Evolutionary conservation across 2,329 filamentous ascomycete genomes (phyloP).

Genomic region (Paracoccidioides brasiliensis): DNA sequence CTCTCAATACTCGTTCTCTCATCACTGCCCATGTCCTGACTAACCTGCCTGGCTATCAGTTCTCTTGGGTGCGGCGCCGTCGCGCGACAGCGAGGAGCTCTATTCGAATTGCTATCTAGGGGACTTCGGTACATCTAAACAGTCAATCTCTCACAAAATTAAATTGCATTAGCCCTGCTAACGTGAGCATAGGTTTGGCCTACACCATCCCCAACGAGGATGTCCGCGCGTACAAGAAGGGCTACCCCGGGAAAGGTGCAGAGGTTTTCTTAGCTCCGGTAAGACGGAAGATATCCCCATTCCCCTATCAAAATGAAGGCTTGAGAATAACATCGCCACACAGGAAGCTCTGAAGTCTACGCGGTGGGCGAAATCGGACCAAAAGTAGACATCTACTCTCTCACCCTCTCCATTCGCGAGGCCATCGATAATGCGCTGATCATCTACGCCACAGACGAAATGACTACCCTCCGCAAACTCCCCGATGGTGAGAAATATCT

Average conservation of each 20-base stretch:
- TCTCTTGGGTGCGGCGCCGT: conserved; percentile 1
- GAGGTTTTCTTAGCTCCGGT: conserved; percentile 4
- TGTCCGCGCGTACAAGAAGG: conserved; percentile 6
- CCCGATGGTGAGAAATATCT: conserved; percentile 1
- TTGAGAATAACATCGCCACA: neutral
- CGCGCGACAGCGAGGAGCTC: conserved; percentile 2
- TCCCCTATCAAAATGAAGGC: neutral
- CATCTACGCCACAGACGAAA: conserved; percentile 1
- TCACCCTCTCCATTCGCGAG: conserved; percentile 2
- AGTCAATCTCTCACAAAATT: neutral
- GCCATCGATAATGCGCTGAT: neutral
- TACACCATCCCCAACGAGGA: conserved; percentile 8
- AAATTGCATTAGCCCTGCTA: neutral
- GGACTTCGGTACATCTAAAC: conserved; percentile 4
- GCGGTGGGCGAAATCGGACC: neutral
- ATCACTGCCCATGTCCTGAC: neutral
- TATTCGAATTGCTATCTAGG: conserved; percentile 6
- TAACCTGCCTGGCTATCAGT: neutral
- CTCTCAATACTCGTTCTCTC: neutral
- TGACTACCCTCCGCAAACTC: neutral
- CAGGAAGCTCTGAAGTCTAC: conserved; percentile 2
- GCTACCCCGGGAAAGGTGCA: conserved; percentile 1
- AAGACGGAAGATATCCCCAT: neutral
- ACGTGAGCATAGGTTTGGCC: conserved; percentile 3
- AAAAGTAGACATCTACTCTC: conserved; percentile 6